A percentile compares a stretch with the other conserved stretches of the same genome.
These are phyloP conservation scores for Arthrobotrys musiformis DNA, from an alignment of 2,329 filamentous ascomycete genomes.

Conservation along the genomic window DNA sequence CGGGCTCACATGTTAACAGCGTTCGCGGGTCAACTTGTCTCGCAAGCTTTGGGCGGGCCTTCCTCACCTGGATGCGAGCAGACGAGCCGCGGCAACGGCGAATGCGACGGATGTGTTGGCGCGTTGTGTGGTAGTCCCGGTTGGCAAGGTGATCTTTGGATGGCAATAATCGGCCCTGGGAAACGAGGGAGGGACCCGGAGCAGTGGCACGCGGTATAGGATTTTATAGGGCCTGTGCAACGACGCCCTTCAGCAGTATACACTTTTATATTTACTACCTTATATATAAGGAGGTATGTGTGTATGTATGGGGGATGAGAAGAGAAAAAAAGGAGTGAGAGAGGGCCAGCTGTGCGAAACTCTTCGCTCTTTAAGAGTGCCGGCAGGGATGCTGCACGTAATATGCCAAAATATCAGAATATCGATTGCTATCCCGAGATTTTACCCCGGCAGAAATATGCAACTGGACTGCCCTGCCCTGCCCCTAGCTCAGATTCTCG, in stretches of 20 bases:
- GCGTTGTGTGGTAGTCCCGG: slow-evolving; percentile 14
- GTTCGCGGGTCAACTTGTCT: slow-evolving; percentile 6
- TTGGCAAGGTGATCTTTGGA: not conserved
- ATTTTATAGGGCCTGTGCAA: not conserved
- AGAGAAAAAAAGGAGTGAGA: not conserved
- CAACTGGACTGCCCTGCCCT: not conserved
- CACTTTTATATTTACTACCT: not conserved
- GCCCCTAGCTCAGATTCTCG: not conserved
- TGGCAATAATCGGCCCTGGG: slow-evolving; percentile 6
- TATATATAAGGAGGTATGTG: not conserved
- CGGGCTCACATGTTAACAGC: slow-evolving; percentile 35
- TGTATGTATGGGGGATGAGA: not conserved
- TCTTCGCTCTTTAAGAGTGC: slow-evolving; percentile 12
- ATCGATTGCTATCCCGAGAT: slow-evolving; percentile 40
- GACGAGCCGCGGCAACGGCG: slow-evolving; percentile 38
- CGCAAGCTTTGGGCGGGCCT: slow-evolving; percentile 27
- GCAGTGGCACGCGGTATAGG: not conserved
- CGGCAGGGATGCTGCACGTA: slow-evolving; percentile 19
- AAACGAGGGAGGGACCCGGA: not conserved
- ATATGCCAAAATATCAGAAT: slow-evolving; percentile 6
- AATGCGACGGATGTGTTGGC: slow-evolving; percentile 11
- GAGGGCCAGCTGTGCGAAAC: slow-evolving; percentile 7
- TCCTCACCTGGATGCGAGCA: slow-evolving; percentile 29
- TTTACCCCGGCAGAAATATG: slow-evolving; percentile 52
- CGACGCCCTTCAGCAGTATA: not conserved